These are phyloP conservation scores for Epichloe elymi DNA, from an alignment of 2,329 filamentous ascomycete species.

Conservation along the genomic window DNA sequence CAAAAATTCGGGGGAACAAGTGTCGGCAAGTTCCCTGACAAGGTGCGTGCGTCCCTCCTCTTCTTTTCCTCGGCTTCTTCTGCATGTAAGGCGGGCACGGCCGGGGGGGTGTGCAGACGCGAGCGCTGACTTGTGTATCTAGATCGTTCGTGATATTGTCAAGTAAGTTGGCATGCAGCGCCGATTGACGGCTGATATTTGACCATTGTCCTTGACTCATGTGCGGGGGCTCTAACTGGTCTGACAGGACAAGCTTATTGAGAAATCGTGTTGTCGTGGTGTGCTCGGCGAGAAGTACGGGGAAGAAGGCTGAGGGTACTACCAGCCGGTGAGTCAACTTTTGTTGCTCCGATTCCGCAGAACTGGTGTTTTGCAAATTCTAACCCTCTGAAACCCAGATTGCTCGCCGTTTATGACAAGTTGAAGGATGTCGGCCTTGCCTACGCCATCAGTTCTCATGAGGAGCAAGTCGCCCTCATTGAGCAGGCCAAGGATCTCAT, in stretches of 20 bases:
- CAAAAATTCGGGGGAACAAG: conserved; percentile 97
- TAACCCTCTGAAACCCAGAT: conserved; percentile 19
- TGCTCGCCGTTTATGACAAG: conserved; percentile 47
- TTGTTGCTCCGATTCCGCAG: neutral
- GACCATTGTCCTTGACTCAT: neutral
- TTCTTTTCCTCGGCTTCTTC: neutral
- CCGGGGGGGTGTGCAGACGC: neutral
- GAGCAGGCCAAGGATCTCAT: conserved; percentile 62
- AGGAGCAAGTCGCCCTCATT: conserved; percentile 39
- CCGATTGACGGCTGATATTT: neutral
- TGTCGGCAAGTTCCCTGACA: conserved; percentile 81
- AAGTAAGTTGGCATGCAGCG: conserved; percentile 18
- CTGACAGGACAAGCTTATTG: conserved; percentile 33
- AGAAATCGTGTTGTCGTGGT: conserved; percentile 76
- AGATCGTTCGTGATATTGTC: conserved; percentile 31
- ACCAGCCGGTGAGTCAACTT: conserved; percentile 67
- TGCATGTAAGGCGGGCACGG: neutral
- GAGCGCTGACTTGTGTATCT: conserved; percentile 1
- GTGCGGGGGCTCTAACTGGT: neutral
- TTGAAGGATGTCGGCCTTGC: conserved; percentile 39
- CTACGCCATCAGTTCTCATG: conserved; percentile 33
- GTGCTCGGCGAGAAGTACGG: conserved; percentile 88
- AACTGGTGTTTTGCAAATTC: neutral
- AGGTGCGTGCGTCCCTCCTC: conserved; percentile 28
- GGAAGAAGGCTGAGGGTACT: conserved; percentile 87